These are phyloP conservation scores for Xylaria palmicola DNA, from an alignment of 495 filamentous ascomycete genomes.

Conservation along the genomic window DNA sequence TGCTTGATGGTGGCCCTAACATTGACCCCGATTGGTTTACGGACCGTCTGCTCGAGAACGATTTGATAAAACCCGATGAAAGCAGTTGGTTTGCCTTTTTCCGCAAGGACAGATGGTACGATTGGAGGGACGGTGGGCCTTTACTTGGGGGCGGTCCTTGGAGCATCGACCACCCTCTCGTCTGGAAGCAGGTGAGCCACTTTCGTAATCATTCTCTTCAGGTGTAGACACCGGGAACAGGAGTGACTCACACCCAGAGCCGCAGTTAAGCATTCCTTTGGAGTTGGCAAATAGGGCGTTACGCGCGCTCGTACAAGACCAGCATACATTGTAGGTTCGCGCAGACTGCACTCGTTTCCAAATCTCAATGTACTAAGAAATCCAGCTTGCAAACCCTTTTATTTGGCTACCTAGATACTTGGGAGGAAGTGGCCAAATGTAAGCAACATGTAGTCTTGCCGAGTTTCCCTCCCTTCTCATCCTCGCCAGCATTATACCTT, in stretches of 20 bases:
- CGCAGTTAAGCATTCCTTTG: too few species aligned
- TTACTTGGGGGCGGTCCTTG: neutral
- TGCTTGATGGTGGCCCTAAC: neutral
- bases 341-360: neutral
- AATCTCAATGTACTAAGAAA: neutral
- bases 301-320: neutral
- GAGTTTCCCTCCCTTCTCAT: too few species aligned
- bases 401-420: neutral
- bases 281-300: neutral
- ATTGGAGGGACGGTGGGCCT: neutral
- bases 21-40: neutral
- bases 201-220: too few species aligned
- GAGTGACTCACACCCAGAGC: too few species aligned
- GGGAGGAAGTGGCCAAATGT: neutral
- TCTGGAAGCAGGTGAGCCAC: too few species aligned
- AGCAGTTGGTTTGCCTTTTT: neutral
- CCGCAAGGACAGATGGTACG: neutral
- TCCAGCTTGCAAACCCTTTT: neutral
- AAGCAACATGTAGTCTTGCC: neutral
- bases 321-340: slow-evolving; percentile 1
- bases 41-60: neutral
- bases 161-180: slow-evolving; percentile 1
- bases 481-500: neutral
- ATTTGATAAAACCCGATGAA: neutral
- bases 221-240: too few species aligned